Evolutionary conservation across 2,329 filamentous ascomycete genomes (phyloP), one percentile per base, ranked within the genome.

Genomic region (Alternaria brassicae): DNA sequence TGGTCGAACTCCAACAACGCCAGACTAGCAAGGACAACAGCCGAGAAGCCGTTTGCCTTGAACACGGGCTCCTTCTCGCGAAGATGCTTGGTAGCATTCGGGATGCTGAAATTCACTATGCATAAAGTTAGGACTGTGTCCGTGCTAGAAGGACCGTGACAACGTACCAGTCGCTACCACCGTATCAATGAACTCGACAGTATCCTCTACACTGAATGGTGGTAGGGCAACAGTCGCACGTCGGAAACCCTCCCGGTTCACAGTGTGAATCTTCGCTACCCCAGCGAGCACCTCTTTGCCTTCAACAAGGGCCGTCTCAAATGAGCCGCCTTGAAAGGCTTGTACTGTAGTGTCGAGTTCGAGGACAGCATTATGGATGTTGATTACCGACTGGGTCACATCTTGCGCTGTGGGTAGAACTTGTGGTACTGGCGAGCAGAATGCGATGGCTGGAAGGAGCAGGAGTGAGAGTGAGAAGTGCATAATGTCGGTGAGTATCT

Each of bases 181-280:
- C 0, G 63, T 48, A 13, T 56, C 51, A 7, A 69, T 56, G 1
- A 66, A 49, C 2, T 62, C 44, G 4, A 40, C 13, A 12, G 49
- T 60, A 10, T 65, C 63, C 5, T 45, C 9, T 2, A 63, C 53
- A 15, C 36, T 55, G 21, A 64, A 69, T 1, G 59, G 61, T 15
- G 30, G 44, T 2, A 48, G 21, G 6, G 64, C 57, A 5, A 58
- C 34, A 10, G 63, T 41, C 9, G 64, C 66, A 37, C 66, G 64
- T 4, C 47, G 17, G 34, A 61, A 66, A 1, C 64, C 66, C 4
- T 60, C 59, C 8, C 66, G 60, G 40, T 69, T 69, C 15, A 65
- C 66, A 4, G 9, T 4, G n/a, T 69, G 64, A 25, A 69, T 64
- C 9, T 68, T 53, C 2, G 63, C 65, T n/a, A 68, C 60, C 34